Percentiles rank a stretch among this genome's conserved stretches.
phyloP scores from a whole-genome alignment of 371 early-diverging fungal species.

The Rhizopus microsporus region DNA sequence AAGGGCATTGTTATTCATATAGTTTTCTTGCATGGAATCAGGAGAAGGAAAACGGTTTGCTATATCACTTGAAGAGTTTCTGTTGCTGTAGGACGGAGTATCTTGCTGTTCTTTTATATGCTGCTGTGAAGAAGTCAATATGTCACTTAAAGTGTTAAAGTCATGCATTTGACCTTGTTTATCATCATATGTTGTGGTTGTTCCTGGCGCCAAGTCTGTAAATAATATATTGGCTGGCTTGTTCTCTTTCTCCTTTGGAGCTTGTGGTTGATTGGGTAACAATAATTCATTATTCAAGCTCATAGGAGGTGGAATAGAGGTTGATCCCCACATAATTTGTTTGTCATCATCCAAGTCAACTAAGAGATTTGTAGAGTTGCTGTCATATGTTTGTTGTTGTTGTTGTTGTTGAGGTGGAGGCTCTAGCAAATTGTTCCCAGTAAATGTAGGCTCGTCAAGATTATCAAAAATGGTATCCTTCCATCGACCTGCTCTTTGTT shows the following conservation, averaged over 20 bases:
- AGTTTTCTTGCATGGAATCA: neutral
- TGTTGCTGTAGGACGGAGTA: neutral
- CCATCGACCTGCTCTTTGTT: no score
- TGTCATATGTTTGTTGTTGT: neutral
- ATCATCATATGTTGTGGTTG: neutral
- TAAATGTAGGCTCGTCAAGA: no score
- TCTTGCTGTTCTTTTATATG: no score
- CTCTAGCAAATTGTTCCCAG: neutral
- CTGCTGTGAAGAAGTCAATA: neutral
- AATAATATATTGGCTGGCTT: neutral
- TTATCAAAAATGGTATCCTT: no score
- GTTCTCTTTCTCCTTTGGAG: neutral
- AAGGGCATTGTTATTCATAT: neutral
- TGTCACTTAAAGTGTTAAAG: neutral
- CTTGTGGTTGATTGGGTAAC: neutral
- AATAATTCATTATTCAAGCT: neutral
- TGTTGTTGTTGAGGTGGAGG: neutral
- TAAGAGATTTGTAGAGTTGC: neutral
- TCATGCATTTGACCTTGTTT: neutral
- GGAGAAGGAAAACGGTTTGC: neutral
- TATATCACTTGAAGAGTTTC: neutral
- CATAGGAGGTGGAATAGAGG: neutral
- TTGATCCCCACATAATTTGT: neutral
- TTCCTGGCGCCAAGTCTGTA: neutral
- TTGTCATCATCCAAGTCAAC: conserved; percentile 2